Evolutionary conservation across 2,329 filamentous ascomycete genomes (phyloP).

Genomic region (Xylariaceae sp.): DNA sequence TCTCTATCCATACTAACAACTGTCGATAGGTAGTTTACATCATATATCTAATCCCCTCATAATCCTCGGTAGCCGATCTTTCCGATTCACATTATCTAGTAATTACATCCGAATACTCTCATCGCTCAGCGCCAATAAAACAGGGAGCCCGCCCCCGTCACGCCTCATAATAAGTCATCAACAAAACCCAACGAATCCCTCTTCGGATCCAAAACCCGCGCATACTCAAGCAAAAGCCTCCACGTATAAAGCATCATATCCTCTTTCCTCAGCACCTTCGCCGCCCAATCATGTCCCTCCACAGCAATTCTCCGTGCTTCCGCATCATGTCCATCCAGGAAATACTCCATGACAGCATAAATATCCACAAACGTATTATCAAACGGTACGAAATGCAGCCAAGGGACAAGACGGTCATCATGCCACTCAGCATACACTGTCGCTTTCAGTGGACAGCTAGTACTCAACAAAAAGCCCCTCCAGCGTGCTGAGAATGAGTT

Average conservation of each 20-base stretch:
- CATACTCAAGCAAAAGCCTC: constrained; percentile 44
- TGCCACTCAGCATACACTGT: constrained; percentile 62
- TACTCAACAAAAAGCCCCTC: constrained; percentile 49
- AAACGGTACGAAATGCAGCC: constrained; percentile 59
- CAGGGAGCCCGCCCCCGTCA: too few species aligned
- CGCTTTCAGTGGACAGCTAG: constrained; percentile 53
- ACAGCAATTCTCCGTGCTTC: constrained; percentile 42
- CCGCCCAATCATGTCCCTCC: constrained; percentile 47
- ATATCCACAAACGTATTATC: constrained; percentile 54
- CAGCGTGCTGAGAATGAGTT: constrained; percentile 47
- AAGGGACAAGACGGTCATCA: constrained; percentile 53
- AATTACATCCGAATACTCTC: too few species aligned
- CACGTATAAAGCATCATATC: constrained; percentile 53
- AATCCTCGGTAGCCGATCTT: too few species aligned
- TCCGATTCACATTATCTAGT: too few species aligned
- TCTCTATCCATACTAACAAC: too few species aligned
- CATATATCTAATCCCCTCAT: too few species aligned
- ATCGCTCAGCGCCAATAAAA: too few species aligned
- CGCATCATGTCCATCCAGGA: constrained; percentile 37
- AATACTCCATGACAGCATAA: constrained; percentile 53
- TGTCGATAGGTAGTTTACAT: too few species aligned
- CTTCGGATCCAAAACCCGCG: constrained; percentile 33
- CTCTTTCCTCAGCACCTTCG: constrained; percentile 46
- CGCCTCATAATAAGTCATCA: constrained; percentile 21
- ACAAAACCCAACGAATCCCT: constrained; percentile 29